These are phyloP conservation scores for Lasiodiplodia gonubiensis DNA, from an alignment of 2,329 filamentous ascomycete genomes.

Conservation along the genomic window DNA sequence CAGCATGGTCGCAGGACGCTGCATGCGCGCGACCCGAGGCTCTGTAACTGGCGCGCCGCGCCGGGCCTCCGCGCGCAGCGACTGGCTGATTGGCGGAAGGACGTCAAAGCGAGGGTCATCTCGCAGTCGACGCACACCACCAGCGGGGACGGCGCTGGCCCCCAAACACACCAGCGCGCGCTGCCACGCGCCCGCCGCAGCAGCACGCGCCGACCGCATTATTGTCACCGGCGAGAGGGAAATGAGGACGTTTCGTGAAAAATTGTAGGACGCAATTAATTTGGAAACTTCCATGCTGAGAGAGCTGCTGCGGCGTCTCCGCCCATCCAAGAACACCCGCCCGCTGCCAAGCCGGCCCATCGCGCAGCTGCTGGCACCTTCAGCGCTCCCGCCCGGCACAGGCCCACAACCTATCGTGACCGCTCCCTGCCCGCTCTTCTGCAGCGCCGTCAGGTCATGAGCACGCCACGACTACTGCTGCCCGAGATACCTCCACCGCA, in stretches of 20 bases:
- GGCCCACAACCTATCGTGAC: conserved; percentile 9
- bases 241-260: conserved; percentile 4
- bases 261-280: conserved; percentile 18
- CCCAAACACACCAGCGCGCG: background rate
- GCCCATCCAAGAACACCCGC: background rate
- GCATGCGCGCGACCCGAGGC: conserved; percentile 17
- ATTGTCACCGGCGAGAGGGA: background rate
- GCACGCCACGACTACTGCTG: conserved; percentile 32
- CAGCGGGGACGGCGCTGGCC: background rate
- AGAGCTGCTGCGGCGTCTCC: background rate
- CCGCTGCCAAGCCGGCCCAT: conserved; percentile 18
- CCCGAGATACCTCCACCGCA: conserved; percentile 55
- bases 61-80: conserved; percentile 8
- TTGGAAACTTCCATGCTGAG: conserved; percentile 11
- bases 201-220: background rate
- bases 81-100: conserved; percentile 21
- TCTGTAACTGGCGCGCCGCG: conserved; percentile 20
- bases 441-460: conserved; percentile 20
- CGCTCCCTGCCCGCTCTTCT: conserved; percentile 2
- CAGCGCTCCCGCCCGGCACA: background rate
- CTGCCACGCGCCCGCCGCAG: background rate
- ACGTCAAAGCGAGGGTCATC: background rate
- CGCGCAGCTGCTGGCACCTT: background rate
- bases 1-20: conserved; percentile 3
- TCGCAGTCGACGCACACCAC: conserved; percentile 1